These are phyloP conservation scores for Botryotinia narcissicola DNA, from an alignment of 2,329 filamentous ascomycete genomes.

Conservation along the genomic window DNA sequence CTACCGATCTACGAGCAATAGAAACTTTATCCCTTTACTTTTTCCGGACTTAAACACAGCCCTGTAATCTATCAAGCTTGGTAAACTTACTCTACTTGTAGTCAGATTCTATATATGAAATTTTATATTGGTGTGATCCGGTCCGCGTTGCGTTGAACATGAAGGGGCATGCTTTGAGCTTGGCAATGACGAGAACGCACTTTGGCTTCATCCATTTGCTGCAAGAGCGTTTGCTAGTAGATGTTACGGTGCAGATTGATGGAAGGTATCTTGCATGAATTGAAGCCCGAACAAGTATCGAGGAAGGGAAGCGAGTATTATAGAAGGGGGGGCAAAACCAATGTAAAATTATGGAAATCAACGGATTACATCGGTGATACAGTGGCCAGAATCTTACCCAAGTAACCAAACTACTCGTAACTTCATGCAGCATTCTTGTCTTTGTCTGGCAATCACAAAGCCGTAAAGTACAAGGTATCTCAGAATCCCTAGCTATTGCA, in stretches of 20 bases:
- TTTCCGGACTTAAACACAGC: background rate
- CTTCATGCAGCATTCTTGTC: background rate
- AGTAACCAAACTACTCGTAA: background rate
- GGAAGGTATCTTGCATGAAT: slow-evolving; percentile 6
- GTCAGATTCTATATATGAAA: background rate
- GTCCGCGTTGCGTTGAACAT: background rate
- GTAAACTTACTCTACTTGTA: slow-evolving; percentile 3
- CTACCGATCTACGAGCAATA: background rate
- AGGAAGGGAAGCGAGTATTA: background rate
- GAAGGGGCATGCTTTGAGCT: background rate
- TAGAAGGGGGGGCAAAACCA: background rate
- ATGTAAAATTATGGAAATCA: background rate
- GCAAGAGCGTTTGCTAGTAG: slow-evolving; percentile 3
- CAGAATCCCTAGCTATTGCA: slow-evolving; percentile 12
- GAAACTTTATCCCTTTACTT: background rate
- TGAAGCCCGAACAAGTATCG: slow-evolving; percentile 3
- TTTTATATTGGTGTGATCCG: slow-evolving; percentile 6
- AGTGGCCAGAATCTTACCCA: background rate
- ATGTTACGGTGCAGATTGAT: background rate
- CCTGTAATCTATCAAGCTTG: background rate
- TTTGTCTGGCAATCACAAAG: slow-evolving; percentile 1
- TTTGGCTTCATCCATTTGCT: background rate
- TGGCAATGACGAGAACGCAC: slow-evolving; percentile 1
- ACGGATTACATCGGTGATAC: slow-evolving; percentile 9
- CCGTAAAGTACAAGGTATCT: slow-evolving; percentile 11